Conservation (phyloP, 371 early-diverging fungal species). For the Mucor piriformis region DNA sequence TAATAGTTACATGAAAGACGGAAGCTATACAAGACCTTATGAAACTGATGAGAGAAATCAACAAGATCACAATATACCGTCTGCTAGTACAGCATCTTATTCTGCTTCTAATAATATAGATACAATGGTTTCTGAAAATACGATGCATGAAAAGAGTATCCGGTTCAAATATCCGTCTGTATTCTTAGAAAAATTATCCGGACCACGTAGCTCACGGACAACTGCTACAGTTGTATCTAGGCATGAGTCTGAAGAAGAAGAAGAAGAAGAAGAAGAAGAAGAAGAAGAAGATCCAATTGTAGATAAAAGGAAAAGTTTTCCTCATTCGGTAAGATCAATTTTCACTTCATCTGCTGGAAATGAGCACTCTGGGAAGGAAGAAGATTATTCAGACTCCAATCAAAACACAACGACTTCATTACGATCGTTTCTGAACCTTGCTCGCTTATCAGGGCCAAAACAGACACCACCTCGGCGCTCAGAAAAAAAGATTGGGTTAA, state of each 20-base stretch:
- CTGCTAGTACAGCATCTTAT: neutral
- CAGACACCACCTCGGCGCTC: constrained; percentile 33
- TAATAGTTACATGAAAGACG: constrained; percentile 3
- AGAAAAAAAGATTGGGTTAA: constrained; percentile 46
- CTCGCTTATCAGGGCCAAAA: constrained; percentile 8
- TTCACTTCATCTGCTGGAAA: neutral
- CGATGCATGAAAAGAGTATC: neutral
- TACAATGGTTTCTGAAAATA: neutral
- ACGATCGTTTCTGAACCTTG: constrained; percentile 28
- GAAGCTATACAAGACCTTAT: neutral
- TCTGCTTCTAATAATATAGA: neutral
- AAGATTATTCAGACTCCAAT: constrained; percentile 18
- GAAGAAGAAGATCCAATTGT: neutral
- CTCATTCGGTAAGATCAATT: neutral
- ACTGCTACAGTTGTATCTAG: neutral
- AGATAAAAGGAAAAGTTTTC: constrained; percentile 5
- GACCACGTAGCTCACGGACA: neutral
- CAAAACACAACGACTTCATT: constrained; percentile 37
- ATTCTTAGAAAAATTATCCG: neutral
- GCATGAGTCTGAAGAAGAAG: neutral
- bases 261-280: neutral
- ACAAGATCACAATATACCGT: too few species aligned
- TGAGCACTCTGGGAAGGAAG: neutral
- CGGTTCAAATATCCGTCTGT: neutral
- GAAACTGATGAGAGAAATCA: neutral